Percentiles rank a stretch among this genome's conserved stretches.
Conservation (phyloP, 192 early-diverging fungal genomes). For the Chytriomyces sp. region DNA sequence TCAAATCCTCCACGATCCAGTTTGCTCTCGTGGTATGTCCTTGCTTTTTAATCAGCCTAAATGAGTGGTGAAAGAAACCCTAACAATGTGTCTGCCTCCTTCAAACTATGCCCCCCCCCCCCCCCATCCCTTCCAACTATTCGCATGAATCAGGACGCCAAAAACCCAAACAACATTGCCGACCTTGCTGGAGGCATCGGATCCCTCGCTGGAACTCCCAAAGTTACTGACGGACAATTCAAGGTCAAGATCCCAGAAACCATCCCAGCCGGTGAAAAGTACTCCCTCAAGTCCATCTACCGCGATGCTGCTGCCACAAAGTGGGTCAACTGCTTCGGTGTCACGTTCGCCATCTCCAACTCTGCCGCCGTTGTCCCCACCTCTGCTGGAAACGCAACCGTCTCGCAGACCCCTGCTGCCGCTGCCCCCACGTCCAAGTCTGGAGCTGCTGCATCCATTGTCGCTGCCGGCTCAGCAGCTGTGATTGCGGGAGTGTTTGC, state of each 20-base stretch:
- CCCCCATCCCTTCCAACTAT: too few relatives aligned
- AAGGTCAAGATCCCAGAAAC: background rate
- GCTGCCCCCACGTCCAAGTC: background rate
- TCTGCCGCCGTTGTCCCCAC: background rate
- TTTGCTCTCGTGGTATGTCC: constrained; percentile 10
- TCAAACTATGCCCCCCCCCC: too few relatives aligned
- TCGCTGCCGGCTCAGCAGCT: constrained; percentile 12
- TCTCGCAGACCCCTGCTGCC: too few relatives aligned
- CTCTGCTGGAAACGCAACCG: background rate
- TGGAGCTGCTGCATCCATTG: too few relatives aligned
- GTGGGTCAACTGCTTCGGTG: constrained; percentile 1
- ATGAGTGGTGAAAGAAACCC: too few relatives aligned
- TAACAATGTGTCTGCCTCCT: too few relatives aligned
- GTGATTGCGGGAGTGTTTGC: background rate
- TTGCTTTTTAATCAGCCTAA: too few relatives aligned
- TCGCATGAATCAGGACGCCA: constrained; percentile 2
- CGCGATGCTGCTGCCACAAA: background rate
- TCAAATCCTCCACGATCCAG: background rate
- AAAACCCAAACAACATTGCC: constrained; percentile 1
- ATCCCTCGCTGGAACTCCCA: background rate
- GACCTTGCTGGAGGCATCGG: background rate
- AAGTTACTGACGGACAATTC: background rate
- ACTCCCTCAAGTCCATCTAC: constrained; percentile 7
- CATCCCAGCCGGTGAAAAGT: background rate
- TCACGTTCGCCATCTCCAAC: background rate